These are phyloP conservation scores for Camelina neglecta DNA, from an alignment of 345 rosid genomes.

Conservation along the genomic window DNA sequence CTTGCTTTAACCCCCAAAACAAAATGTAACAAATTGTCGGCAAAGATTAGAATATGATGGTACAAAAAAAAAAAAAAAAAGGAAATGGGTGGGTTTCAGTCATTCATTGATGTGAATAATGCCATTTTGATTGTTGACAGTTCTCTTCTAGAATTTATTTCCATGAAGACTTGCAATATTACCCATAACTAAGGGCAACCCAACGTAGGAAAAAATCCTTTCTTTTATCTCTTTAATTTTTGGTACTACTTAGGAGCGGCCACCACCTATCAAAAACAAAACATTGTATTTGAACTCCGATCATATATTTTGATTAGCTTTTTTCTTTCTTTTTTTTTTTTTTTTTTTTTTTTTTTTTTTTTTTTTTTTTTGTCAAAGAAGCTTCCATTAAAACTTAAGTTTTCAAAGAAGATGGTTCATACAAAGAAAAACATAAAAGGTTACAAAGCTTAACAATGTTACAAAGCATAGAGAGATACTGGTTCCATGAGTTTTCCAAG, in stretches of 20 bases:
- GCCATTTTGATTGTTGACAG: slow-evolving; percentile 37
- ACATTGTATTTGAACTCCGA: background rate
- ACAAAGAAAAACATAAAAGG: too few relatives aligned
- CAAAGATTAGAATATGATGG: slow-evolving; percentile 32
- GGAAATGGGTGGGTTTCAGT: slow-evolving; percentile 38
- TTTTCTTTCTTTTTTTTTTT: too few relatives aligned
- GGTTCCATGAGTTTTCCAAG: too few relatives aligned
- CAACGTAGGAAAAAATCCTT: slow-evolving; percentile 25
- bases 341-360: too few relatives aligned
- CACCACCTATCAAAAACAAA: background rate
- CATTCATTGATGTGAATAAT: slow-evolving; percentile 43
- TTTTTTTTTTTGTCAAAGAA: too few relatives aligned
- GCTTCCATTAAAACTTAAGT: too few relatives aligned
- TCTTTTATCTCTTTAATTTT: background rate
- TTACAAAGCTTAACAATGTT: too few relatives aligned
- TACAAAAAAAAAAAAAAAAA: slow-evolving; percentile 4
- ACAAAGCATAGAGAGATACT: too few relatives aligned
- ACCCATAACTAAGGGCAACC: slow-evolving; percentile 41
- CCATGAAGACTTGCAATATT: slow-evolving; percentile 31
- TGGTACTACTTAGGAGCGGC: background rate
- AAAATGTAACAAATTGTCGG: slow-evolving; percentile 37
- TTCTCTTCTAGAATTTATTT: slow-evolving; percentile 34
- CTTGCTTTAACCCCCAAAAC: slow-evolving; percentile 4
- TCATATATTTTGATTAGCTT: slow-evolving; percentile 16
- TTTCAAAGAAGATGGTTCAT: too few relatives aligned